Evolutionary conservation across 345 rosid species (phyloP).

Genomic region (Salix caprea): DNA sequence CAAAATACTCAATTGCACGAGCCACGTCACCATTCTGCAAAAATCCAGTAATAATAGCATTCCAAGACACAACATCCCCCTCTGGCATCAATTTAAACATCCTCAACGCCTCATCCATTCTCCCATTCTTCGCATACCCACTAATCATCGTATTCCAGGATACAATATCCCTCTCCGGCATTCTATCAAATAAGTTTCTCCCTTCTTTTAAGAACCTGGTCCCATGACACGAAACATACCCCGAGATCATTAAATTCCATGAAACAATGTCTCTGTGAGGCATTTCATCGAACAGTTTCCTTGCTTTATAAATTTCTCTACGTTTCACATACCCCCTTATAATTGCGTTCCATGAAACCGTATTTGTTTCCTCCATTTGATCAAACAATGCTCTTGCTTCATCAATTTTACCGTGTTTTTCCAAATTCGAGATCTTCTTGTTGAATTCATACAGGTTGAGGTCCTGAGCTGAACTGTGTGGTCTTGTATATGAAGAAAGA

Average conservation of each 20-base stretch:
- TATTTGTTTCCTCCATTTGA: conserved; percentile 29
- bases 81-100: conserved; percentile 50
- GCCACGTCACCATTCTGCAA: conserved; percentile 43
- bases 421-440: conserved; percentile 42
- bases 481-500: background rate
- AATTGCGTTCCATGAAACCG: conserved; percentile 67
- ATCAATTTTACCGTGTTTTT: conserved; percentile 34
- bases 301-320: conserved; percentile 37
- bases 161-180: conserved; percentile 51
- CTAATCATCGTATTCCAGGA: conserved; percentile 81
- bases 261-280: conserved; percentile 48
- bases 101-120: conserved; percentile 45
- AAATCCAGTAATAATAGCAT: conserved; percentile 62
- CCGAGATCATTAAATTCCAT: conserved; percentile 67
- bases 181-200: conserved; percentile 54
- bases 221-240: conserved; percentile 49
- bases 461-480: conserved; percentile 8
- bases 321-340: conserved; percentile 49
- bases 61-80: conserved; percentile 51
- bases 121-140: conserved; percentile 61
- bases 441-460: conserved; percentile 33
- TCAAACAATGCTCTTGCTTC: conserved; percentile 58
- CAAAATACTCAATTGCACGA: conserved; percentile 43
- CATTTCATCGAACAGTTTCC: conserved; percentile 67
- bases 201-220: conserved; percentile 42